Conservation (phyloP, 2,329 filamentous ascomycete species). For the Fusarium guadeloupense region DNA sequence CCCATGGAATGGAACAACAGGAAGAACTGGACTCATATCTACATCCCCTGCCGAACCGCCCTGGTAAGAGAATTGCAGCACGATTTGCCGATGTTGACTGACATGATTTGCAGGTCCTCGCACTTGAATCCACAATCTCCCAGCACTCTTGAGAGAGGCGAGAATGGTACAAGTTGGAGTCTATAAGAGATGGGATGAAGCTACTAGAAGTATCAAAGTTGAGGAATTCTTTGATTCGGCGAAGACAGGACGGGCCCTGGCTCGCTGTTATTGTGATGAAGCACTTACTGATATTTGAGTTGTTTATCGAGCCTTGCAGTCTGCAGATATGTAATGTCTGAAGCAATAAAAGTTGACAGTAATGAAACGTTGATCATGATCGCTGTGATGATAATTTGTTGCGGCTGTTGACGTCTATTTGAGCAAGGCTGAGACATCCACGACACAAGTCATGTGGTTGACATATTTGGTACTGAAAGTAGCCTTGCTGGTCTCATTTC, state of each 20-base stretch:
- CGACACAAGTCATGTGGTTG: too few species aligned
- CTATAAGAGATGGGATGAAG: background rate
- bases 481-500: too few species aligned
- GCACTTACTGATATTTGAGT: background rate
- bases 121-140: conserved; percentile 51
- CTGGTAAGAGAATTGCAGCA: conserved; percentile 66
- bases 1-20: conserved; percentile 89
- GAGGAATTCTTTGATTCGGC: conserved; percentile 1
- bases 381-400: background rate
- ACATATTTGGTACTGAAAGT: too few species aligned
- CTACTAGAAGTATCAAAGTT: background rate
- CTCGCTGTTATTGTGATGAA: background rate
- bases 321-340: conserved; percentile 5
- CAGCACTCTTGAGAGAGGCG: conserved; percentile 24
- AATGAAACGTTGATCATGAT: background rate
- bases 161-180: background rate
- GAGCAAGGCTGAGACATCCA: too few species aligned
- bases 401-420: too few species aligned
- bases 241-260: background rate
- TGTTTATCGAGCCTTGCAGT: conserved; percentile 10
- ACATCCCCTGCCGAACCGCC: conserved; percentile 84
- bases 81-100: background rate
- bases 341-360: conserved; percentile 23
- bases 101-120: conserved; percentile 58
- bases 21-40: conserved; percentile 91